These are phyloP conservation scores for Kwoniella heveanensis DNA, from an alignment of 768 basidiomycete species.

Conservation along the genomic window DNA sequence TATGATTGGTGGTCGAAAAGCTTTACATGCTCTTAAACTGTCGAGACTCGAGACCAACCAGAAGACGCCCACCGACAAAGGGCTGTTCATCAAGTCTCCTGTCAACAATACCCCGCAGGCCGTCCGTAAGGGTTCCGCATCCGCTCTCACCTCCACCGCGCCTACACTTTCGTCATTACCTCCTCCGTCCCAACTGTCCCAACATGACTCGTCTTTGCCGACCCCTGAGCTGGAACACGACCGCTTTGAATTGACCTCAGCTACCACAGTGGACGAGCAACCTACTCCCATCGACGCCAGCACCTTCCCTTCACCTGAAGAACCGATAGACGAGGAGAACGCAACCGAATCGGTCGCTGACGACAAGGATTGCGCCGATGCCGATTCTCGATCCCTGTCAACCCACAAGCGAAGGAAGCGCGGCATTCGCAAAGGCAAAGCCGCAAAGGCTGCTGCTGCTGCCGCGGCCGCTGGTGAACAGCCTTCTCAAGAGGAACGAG, in stretches of 20 bases:
- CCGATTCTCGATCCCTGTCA: constrained; percentile 66
- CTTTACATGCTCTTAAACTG: constrained; percentile 42
- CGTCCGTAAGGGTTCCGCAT: constrained; percentile 39
- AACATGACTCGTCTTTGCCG: constrained; percentile 5
- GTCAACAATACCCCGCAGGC: constrained; percentile 27
- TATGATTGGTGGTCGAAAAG: constrained; percentile 61
- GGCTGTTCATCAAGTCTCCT: constrained; percentile 41
- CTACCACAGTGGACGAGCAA: constrained; percentile 43
- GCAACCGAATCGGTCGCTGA: constrained; percentile 13
- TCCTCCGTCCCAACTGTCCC: constrained; percentile 21
- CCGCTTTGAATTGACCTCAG: constrained; percentile 34
- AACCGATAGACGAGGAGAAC: constrained; percentile 10
- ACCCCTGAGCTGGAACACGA: constrained; percentile 41
- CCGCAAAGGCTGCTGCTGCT: constrained; percentile 54
- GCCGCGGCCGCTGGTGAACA: constrained; percentile 58
- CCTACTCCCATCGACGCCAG: constrained; percentile 33
- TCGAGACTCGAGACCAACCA: constrained; percentile 26
- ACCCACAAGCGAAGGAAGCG: constrained; percentile 79
- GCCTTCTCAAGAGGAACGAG: constrained; percentile 56
- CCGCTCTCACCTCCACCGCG: constrained; percentile 42
- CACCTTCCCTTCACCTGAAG: constrained; percentile 33
- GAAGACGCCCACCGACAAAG: constrained; percentile 18
- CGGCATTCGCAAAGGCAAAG: constrained; percentile 79
- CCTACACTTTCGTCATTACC: constrained; percentile 27
- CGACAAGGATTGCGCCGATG: constrained; percentile 24